These are phyloP conservation scores for Ceratorhiza oryzae-sativae DNA, from an alignment of 1,284 basidiomycete species.

Conservation along the genomic window DNA sequence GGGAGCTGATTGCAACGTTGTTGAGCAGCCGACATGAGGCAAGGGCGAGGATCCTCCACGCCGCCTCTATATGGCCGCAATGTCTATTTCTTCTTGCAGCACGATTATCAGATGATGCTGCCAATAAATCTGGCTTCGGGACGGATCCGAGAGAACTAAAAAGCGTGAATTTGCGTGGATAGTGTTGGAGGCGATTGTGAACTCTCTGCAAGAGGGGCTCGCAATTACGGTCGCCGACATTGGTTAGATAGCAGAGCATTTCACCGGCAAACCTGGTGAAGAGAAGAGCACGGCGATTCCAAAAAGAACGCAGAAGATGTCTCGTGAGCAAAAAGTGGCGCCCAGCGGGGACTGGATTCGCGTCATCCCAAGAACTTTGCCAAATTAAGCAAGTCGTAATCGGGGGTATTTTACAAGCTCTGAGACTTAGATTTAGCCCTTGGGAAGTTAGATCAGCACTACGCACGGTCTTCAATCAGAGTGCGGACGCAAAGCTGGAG, in stretches of 20 bases:
- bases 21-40: conserved; percentile 26
- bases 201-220: neutral
- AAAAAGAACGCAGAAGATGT: neutral
- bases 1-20: conserved; percentile 12
- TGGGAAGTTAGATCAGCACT: too few relatives aligned
- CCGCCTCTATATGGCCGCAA: conserved; percentile 20
- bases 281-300: neutral
- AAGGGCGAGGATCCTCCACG: neutral
- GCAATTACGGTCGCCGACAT: neutral
- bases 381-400: neutral
- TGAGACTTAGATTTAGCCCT: too few relatives aligned
- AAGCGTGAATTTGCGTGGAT: conserved; percentile 8
- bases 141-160: conserved; percentile 10
- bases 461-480: too few relatives aligned
- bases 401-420: neutral
- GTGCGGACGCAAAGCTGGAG: too few relatives aligned
- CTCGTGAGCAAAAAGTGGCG: conserved; percentile 25
- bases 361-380: neutral
- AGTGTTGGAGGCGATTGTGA: neutral
- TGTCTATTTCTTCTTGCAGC: neutral
- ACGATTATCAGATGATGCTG: neutral
- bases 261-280: conserved; percentile 23
- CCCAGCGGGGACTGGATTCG: neutral
- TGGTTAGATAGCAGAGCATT: conserved; percentile 16
- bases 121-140: neutral